Evolutionary conservation across 2,329 filamentous ascomycete genomes (phyloP), one percentile per base, ranked within the genome.

Genomic region (Alternaria novae-zelandiae): DNA sequence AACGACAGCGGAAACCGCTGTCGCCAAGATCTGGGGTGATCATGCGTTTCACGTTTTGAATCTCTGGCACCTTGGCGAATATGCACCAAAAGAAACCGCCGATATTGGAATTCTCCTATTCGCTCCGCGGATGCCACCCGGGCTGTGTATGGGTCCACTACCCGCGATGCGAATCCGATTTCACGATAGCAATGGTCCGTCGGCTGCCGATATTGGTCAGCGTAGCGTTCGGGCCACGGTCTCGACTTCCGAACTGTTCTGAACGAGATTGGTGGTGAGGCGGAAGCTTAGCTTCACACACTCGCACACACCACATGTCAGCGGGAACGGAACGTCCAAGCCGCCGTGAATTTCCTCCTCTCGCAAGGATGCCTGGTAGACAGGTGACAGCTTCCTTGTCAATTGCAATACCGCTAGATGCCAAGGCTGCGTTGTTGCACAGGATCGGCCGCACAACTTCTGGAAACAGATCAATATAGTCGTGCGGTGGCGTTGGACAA

Each of bases 1-100:
- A 36, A 46, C 32, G n/a, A 53, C 54, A 28, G 43, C 47, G n/a
- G 11, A 25, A 56, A 56, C 51, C 54, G 50, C 57, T 54, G 57
- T 36, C 28, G 66, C 66, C 61, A 68, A 68, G 63, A 51, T 58
- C 56, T 47, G 53, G 54, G 45, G 61, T 44, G 45, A 58, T 62
- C 63, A 64, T 23, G 28, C 61, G 66, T 68, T 68, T 66, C 64
- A 66, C 25, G 28, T 49, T 59, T 49, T 55, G 49, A 47, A 21
- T 44, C 47, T 55, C 45, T 45, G 15, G 47, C 53, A 25, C 28
- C 45, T 57, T 61, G 54, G 54, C 59, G 23, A 46, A 49, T 57
- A 57, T 57, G 43, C 54, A 46, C n/a, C 17, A 30, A 46, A 12
- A 28, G 41, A 28, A 43, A 41, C 51, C 32, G 20, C 17, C 17